Evolutionary conservation across 805 yeast species (phyloP).

Genomic region (Metschnikowia noctiluminum): DNA sequence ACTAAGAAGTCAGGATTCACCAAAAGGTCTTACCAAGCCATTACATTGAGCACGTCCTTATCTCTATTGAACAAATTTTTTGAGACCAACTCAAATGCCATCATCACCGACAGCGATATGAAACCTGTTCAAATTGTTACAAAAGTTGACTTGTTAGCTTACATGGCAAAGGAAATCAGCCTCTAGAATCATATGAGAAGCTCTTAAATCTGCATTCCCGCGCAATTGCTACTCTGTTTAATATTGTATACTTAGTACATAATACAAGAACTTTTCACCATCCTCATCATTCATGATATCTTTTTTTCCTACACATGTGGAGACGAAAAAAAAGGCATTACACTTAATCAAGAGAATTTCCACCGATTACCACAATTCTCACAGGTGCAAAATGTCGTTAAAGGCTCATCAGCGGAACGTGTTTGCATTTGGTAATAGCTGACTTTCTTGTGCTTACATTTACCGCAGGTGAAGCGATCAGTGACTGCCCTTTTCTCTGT

Average conservation of each 20-base stretch:
- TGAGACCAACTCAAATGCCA: constrained; percentile 80
- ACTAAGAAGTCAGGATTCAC: constrained; percentile 52
- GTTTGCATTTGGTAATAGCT: constrained; percentile 98
- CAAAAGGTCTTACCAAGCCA: constrained; percentile 63
- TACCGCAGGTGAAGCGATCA: constrained; percentile 95
- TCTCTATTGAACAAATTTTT: constrained; percentile 71
- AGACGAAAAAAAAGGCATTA: not conserved
- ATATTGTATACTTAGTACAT: not conserved
- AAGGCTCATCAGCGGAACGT: constrained; percentile 97
- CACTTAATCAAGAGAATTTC: constrained; percentile 70
- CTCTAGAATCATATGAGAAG: not conserved
- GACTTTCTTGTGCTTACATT: constrained; percentile 95
- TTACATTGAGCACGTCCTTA: constrained; percentile 63
- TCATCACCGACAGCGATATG: constrained; percentile 67
- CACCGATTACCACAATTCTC: constrained; percentile 97
- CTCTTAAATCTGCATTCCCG: not conserved
- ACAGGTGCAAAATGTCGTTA: constrained; percentile 97
- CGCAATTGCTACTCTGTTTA: not conserved
- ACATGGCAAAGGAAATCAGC: constrained; percentile 35
- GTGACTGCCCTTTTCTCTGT: constrained; percentile 94
- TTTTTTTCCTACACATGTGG: not conserved
- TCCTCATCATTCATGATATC: not conserved
- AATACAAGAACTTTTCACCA: constrained; percentile 3
- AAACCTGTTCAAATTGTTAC: constrained; percentile 83
- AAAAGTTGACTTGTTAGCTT: constrained; percentile 75